phyloP scores from a whole-genome alignment of 169 alveolate species.

The Plasmodium reichenowi region DNA sequence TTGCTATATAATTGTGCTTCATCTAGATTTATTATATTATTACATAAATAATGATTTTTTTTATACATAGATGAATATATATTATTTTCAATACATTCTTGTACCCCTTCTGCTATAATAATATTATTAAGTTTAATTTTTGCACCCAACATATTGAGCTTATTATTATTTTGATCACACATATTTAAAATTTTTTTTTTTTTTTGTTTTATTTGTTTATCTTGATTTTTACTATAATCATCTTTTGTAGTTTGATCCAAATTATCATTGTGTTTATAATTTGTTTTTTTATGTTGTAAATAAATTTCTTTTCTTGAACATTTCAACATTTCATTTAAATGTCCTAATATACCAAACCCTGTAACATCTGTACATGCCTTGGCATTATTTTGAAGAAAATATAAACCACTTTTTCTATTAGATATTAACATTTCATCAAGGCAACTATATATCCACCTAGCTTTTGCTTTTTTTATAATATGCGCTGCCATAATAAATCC shows the following conservation, averaged over 20 bases:
- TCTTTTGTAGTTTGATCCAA: not conserved
- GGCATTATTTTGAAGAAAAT: constrained; percentile 48
- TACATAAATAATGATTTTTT: constrained; percentile 75
- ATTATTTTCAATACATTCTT: constrained; percentile 69
- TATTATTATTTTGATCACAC: not conserved
- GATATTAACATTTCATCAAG: constrained; percentile 77
- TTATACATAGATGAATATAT: constrained; percentile 76
- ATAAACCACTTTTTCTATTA: constrained; percentile 68
- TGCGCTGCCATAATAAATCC: constrained; percentile 79
- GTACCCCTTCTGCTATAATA: constrained; percentile 67
- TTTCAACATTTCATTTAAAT: constrained; percentile 72
- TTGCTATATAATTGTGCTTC: constrained; percentile 41
- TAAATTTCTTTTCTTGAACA: constrained; percentile 72
- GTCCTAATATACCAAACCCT: constrained; percentile 76
- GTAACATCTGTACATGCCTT: constrained; percentile 78
- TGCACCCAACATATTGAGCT: constrained; percentile 48
- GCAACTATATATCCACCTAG: constrained; percentile 73
- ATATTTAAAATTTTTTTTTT: not conserved
- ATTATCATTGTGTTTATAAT: not conserved
- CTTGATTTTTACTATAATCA: not conserved
- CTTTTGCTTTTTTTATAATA: constrained; percentile 72
- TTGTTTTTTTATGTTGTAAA: not conserved
- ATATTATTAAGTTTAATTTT: constrained; percentile 49
- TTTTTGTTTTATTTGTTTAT: not conserved
- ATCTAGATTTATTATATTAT: constrained; percentile 73